Evolutionary conservation across 2,329 filamentous ascomycete species (phyloP).

Genomic region (Sphaerostilbella broomeana): DNA sequence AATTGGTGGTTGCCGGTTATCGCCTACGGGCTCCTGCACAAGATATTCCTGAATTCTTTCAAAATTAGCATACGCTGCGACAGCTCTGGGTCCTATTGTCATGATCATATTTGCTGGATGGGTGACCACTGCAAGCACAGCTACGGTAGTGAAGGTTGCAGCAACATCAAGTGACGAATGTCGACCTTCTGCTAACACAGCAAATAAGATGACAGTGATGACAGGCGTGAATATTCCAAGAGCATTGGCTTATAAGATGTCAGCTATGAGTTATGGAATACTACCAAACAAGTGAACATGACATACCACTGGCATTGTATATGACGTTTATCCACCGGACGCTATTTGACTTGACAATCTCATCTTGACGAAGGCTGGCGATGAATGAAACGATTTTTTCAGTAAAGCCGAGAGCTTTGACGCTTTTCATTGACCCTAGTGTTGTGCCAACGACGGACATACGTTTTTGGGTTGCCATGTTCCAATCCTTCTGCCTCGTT

Average conservation of each 20-base stretch:
- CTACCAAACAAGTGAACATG: no score
- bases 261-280: neutral
- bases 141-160: conserved; percentile 35
- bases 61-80: conserved; percentile 29
- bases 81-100: conserved; percentile 31
- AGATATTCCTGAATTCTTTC: conserved; percentile 33
- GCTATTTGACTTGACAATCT: conserved; percentile 23
- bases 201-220: conserved; percentile 32
- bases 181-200: conserved; percentile 18
- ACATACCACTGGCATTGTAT: conserved; percentile 34
- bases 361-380: conserved; percentile 23
- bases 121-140: conserved; percentile 33
- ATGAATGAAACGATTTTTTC: conserved; percentile 17
- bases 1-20: neutral
- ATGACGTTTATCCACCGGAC: conserved; percentile 34
- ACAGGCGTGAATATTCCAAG: conserved; percentile 36
- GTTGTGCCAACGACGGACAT: conserved; percentile 30
- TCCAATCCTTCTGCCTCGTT: conserved; percentile 33
- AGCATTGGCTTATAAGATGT: conserved; percentile 29
- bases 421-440: conserved; percentile 30
- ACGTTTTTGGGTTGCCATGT: conserved; percentile 33
- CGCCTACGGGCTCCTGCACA: conserved; percentile 13
- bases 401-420: conserved; percentile 36
- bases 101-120: conserved; percentile 39
- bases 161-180: conserved; percentile 25